phyloP scores from a whole-genome alignment of 345 rosid species.

The Populus deltoides region DNA sequence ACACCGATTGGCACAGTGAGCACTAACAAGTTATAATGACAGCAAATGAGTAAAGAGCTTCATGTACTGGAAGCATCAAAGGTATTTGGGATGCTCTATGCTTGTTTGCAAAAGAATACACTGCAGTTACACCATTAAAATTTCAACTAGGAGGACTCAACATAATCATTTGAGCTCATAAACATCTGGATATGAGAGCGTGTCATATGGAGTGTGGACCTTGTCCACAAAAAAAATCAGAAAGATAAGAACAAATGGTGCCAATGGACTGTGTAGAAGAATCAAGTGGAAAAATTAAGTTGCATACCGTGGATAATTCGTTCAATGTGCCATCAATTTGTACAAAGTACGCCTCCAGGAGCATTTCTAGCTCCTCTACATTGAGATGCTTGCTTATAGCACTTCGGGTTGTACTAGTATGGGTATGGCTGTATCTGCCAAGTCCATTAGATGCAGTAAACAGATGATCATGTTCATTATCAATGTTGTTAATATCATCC shows the following conservation, averaged over 20 bases:
- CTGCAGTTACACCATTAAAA: background rate
- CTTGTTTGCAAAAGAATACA: no score
- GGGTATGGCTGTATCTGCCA: constrained; percentile 58
- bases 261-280: background rate
- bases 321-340: constrained; percentile 89
- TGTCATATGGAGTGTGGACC: background rate
- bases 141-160: background rate
- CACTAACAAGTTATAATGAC: background rate
- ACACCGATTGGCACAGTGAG: background rate
- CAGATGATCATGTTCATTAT: constrained; percentile 44
- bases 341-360: constrained; percentile 92
- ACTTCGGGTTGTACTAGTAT: constrained; percentile 60
- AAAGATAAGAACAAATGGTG: background rate
- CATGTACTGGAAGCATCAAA: background rate
- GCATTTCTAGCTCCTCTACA: constrained; percentile 96
- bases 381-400: constrained; percentile 64
- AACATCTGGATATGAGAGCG: background rate
- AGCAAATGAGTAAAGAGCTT: background rate
- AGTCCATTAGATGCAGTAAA: constrained; percentile 42
- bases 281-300: background rate
- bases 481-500: constrained; percentile 40
- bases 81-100: no score
- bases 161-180: background rate
- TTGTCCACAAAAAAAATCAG: background rate
- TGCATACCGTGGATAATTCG: constrained; percentile 80